Base-by-base conservation (phyloP, 148 eudicot species). In the Nyssa sinensis region DNA sequence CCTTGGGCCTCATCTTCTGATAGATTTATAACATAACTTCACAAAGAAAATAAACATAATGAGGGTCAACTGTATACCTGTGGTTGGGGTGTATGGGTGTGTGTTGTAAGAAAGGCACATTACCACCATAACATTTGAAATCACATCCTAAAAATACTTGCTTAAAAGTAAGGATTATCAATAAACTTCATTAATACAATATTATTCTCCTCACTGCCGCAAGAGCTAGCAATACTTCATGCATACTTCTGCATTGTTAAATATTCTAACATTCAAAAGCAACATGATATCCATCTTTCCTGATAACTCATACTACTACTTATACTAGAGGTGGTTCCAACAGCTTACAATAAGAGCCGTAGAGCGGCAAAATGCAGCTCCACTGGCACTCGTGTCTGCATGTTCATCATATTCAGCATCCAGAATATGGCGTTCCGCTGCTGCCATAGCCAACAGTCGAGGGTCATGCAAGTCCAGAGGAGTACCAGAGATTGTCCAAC, bases 351-450 rank as follows among this genome's bases (percentile, higher is more conserved):
- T 90, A 41, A 92, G 83, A 35, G 92, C 97, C 84, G 88, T 87
- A 72, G 94, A 92, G 34, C 94, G 97, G 79, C 87, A 92, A 82
- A 90, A 88, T 41, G 94, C 92, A 67, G 94, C 88, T 51, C 97
- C 97, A 71, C 81, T 90, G 67, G 94, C 89, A 84, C 79, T 88
- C 31, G 87, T 74, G 76, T 88, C 92, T 77, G 90, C 85, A 78
- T 90, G 88, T 55, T 88, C 97, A 77, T 92, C 94, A 85, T 90
- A 88, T 39, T 92, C 97, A 62, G 94, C 86, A 78, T 92, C 94
- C 66, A 92, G 68, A 28, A 85, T 77, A 72, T 66, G 88, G 35
- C 82, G 83, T 72, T 92, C 94, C 65, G 94, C 94, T 49, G 89
- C 94, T 55, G 97, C 94, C 88, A 90, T 84, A 19, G 94, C 97